Evolutionary conservation across 2,329 filamentous ascomycete genomes (phyloP).

Genomic region (Colletotrichum sp.): DNA sequence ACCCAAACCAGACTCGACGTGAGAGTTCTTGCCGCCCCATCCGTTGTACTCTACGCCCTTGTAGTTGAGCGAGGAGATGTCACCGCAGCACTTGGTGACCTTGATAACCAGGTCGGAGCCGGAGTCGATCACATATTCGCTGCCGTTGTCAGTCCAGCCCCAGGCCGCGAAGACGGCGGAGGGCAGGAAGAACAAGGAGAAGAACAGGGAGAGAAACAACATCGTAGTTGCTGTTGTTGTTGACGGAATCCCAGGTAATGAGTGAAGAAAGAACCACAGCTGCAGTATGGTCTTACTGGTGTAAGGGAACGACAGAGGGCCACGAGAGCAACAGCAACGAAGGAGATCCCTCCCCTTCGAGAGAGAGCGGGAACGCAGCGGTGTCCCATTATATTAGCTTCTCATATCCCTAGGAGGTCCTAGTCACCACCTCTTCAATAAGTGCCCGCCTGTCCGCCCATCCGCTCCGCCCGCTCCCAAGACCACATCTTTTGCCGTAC

Average conservation of each 20-base stretch:
- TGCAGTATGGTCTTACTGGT: neutral
- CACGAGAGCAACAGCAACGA: neutral
- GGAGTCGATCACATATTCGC: conserved; percentile 42
- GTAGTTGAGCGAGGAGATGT: conserved; percentile 37
- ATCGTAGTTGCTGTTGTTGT: conserved; percentile 15
- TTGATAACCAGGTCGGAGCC: conserved; percentile 36
- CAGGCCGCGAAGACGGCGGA: conserved; percentile 38
- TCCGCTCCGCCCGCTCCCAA: conserved; percentile 1
- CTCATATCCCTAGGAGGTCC: neutral
- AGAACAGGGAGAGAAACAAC: conserved; percentile 30
- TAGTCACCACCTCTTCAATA: neutral
- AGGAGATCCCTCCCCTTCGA: neutral
- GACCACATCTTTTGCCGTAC: neutral
- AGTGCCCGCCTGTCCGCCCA: neutral
- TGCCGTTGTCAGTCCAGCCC: conserved; percentile 42
- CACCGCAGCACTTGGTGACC: conserved; percentile 38
- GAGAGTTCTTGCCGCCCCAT: conserved; percentile 32
- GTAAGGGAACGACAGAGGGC: neutral
- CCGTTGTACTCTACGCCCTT: conserved; percentile 37
- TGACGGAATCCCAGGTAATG: neutral
- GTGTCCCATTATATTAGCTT: neutral
- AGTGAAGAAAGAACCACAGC: neutral
- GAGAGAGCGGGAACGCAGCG: neutral
- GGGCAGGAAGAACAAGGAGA: conserved; percentile 29
- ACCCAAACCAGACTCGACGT: conserved; percentile 36